These are phyloP conservation scores for Conoideocrella luteorostrata DNA, from an alignment of 2,329 filamentous ascomycete species.

Conservation along the genomic window DNA sequence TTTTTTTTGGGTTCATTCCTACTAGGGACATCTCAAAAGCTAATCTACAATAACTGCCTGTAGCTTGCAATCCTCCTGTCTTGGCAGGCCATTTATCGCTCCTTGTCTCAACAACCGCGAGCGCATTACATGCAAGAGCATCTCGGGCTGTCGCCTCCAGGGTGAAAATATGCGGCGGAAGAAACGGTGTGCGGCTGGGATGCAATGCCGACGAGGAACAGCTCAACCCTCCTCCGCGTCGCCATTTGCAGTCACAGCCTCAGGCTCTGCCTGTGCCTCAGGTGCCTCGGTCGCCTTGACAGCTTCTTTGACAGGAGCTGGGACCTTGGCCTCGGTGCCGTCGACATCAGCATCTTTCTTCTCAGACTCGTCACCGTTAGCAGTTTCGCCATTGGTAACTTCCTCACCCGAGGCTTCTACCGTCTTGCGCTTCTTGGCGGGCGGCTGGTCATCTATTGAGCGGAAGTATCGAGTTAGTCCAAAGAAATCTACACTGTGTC, in stretches of 20 bases:
- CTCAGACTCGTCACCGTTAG: conserved; percentile 21
- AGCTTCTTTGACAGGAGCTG: conserved; percentile 18
- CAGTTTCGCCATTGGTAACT: conserved; percentile 28
- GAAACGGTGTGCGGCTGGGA: neutral
- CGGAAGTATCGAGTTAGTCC: neutral
- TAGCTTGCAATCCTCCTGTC: neutral
- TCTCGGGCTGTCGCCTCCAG: neutral
- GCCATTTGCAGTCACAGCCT: conserved; percentile 22
- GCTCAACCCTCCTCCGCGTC: conserved; percentile 21
- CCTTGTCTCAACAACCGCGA: neutral
- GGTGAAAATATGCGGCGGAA: neutral
- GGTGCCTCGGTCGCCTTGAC: conserved; percentile 18
- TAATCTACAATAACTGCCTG: conserved; percentile 5
- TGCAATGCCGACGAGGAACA: too few relatives aligned
- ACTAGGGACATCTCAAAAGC: neutral
- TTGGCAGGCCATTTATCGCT: neutral
- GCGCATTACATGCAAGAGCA: neutral
- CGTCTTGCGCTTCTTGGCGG: conserved; percentile 48
- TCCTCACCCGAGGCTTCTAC: conserved; percentile 23
- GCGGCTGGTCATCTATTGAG: conserved; percentile 32
- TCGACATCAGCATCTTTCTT: conserved; percentile 26
- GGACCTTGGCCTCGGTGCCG: conserved; percentile 17
- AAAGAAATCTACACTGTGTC: too few relatives aligned
- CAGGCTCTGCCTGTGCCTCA: conserved; percentile 19
- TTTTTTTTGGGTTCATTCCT: neutral